Evolutionary conservation across 2,329 filamentous ascomycete species (phyloP).

Genomic region (Sarocladiaceae sp.): DNA sequence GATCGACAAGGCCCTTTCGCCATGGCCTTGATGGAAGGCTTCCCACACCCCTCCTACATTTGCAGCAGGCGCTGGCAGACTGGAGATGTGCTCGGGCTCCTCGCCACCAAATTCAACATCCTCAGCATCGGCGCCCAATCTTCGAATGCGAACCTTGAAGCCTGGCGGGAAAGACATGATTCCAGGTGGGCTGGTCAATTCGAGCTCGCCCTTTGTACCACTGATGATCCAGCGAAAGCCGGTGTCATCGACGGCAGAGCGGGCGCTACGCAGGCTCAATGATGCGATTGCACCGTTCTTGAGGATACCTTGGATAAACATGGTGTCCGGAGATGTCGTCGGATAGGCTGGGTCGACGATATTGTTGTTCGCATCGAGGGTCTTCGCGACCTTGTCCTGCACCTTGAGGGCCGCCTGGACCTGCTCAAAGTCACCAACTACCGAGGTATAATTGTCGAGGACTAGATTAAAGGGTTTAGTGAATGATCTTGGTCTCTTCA

Average conservation of each 20-base stretch:
- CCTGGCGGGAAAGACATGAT: neutral
- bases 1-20: neutral
- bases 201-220: constrained; percentile 27
- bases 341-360: constrained; percentile 16
- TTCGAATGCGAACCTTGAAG: neutral
- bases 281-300: constrained; percentile 21
- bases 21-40: constrained; percentile 1
- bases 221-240: constrained; percentile 26
- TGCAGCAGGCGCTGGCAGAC: neutral
- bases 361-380: constrained; percentile 17
- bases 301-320: constrained; percentile 26
- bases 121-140: neutral
- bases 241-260: constrained; percentile 14
- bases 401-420: constrained; percentile 21
- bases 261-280: constrained; percentile 19
- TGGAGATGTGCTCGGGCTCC: neutral
- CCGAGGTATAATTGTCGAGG: constrained; percentile 22
- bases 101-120: neutral
- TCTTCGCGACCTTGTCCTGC: constrained; percentile 14
- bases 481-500: neutral
- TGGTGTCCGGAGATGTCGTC: constrained; percentile 24
- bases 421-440: constrained; percentile 25
- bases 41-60: constrained; percentile 7
- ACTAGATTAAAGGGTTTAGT: constrained; percentile 15
- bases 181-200: constrained; percentile 13